Base-by-base conservation (phyloP, 208 protist species). In the Acanthamoeba healyi region DNA sequence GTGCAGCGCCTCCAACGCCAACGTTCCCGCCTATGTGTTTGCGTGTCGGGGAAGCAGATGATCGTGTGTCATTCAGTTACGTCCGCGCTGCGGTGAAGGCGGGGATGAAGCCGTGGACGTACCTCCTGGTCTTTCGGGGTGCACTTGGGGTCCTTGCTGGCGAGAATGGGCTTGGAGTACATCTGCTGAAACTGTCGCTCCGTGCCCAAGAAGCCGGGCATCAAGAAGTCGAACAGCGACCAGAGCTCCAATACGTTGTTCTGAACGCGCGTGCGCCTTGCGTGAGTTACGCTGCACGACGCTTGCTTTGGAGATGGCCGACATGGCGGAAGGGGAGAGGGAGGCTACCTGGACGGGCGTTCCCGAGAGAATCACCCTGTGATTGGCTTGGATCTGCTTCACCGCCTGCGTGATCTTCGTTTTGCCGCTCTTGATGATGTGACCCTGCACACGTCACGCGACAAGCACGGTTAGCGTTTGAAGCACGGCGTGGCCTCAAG, bases 211-310 rank as follows among this genome's bases (percentile, higher is more conserved):
- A 98, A 99, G 2, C 98, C 98, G 0, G 98, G 98, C 98, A 99
- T 98, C 17, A 99, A 94, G 77, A 99, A 99, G 86, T 99, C 98
- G 95, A 99, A 98, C 3, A 99, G 95, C 9, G 98, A 97, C 98
- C 98, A 99, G 19, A 99, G 94, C 86, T 99, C 98, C 0, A 97
- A 42, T 17, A 98, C 97, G 88, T 98, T 97, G 93, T 99, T 99
- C 92, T 99, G n/a, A n/a, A n/a, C n/a, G n/a, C n/a, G n/a, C n/a
- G n/a, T n/a, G n/a, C n/a, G n/a, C n/a, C n/a, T n/a, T n/a, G n/a
- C n/a, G n/a, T n/a, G n/a, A n/a, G n/a, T n/a, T n/a, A n/a, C n/a
- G n/a, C n/a, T n/a, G n/a, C n/a, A n/a, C n/a, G n/a, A n/a, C n/a
- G n/a, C n/a, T n/a, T n/a, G n/a, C 95, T 42, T 22, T 29, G 65